These are phyloP conservation scores for Phylloporus sp. DNA, from an alignment of 1,284 basidiomycete genomes.

Conservation along the genomic window DNA sequence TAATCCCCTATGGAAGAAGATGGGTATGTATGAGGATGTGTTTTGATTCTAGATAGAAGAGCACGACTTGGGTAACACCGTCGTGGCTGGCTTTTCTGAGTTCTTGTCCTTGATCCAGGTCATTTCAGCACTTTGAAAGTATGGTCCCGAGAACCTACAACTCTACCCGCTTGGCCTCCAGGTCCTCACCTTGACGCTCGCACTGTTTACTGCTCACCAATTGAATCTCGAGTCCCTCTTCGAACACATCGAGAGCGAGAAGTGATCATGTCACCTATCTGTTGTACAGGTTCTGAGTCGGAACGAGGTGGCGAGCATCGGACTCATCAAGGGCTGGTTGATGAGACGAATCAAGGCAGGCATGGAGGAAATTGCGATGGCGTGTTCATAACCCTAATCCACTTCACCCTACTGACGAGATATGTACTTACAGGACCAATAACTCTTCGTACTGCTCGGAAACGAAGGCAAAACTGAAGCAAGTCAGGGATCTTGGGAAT, in stretches of 20 bases:
- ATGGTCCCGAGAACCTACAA: conserved; percentile 73
- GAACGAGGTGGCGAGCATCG: conserved; percentile 88
- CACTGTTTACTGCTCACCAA: conserved; percentile 70
- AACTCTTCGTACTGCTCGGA: conserved; percentile 88
- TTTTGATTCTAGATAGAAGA: conserved; percentile 89
- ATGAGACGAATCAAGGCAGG: conserved; percentile 76
- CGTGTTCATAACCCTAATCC: conserved; percentile 85
- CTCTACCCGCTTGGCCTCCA: conserved; percentile 91
- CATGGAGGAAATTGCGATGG: conserved; percentile 77
- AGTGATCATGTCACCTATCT: conserved; percentile 87
- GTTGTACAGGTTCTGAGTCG: conserved; percentile 89
- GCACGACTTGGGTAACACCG: conserved; percentile 45
- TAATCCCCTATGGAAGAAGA: conserved; percentile 91
- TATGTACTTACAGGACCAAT: conserved; percentile 68
- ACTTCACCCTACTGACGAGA: conserved; percentile 62
- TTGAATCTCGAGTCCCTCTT: conserved; percentile 75
- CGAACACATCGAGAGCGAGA: conserved; percentile 76
- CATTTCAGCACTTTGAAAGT: conserved; percentile 70
- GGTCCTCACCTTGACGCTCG: conserved; percentile 84
- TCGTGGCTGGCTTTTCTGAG: conserved; percentile 23
- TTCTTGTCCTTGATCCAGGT: conserved; percentile 61
- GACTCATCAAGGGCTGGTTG: conserved; percentile 90
- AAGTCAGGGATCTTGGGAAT: conserved; percentile 82
- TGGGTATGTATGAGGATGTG: conserved; percentile 97
- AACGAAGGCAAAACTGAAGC: conserved; percentile 79